These are phyloP conservation scores for Begonia loranthoides DNA, from an alignment of 306 rosid species.

Conservation along the genomic window DNA sequence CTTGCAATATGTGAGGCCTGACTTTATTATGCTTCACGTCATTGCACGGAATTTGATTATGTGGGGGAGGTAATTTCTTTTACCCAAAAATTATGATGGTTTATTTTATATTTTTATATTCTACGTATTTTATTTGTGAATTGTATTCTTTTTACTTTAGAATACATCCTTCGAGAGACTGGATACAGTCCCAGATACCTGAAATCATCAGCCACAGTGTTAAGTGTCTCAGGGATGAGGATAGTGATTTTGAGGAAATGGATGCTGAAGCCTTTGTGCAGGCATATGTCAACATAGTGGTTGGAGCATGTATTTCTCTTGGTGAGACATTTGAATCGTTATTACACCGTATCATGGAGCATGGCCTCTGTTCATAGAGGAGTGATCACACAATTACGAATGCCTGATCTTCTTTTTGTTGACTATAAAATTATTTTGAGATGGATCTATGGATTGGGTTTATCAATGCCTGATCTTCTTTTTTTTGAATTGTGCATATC, in stretches of 20 bases:
- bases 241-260: constrained; percentile 56
- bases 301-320: constrained; percentile 90
- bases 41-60: constrained; percentile 86
- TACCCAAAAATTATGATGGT: constrained; percentile 8
- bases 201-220: constrained; percentile 54
- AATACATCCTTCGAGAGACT: constrained; percentile 80
- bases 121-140: neutral
- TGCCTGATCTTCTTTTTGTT: too few relatives aligned
- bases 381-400: too few relatives aligned
- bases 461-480: too few relatives aligned
- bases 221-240: constrained; percentile 53
- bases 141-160: constrained; percentile 24
- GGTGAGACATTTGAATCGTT: constrained; percentile 36
- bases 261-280: constrained; percentile 81
- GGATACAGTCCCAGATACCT: constrained; percentile 91
- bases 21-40: constrained; percentile 93
- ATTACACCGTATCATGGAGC: constrained; percentile 2
- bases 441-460: too few relatives aligned
- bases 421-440: too few relatives aligned
- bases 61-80: constrained; percentile 78
- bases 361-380: too few relatives aligned
- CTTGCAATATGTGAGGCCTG: constrained; percentile 94
- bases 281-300: constrained; percentile 84
- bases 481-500: too few relatives aligned
- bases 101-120: neutral